Evolutionary conservation across 1,284 basidiomycete species (phyloP).

Genomic region (Melampsora abietis-canadensis): DNA sequence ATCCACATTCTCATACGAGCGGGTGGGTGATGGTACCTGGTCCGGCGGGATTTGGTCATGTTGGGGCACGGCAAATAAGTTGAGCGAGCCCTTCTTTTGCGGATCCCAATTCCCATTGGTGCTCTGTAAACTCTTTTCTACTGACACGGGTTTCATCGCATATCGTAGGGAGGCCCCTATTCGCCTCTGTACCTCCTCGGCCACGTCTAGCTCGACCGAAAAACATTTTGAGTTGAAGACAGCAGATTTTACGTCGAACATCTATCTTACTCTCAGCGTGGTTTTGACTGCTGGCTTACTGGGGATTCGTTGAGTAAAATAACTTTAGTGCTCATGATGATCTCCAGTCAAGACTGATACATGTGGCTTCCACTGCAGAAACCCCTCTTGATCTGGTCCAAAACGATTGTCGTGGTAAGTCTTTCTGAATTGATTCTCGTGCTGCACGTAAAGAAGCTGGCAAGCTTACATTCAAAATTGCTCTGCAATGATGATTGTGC

Average conservation of each 20-base stretch:
- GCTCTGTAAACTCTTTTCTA: not conserved
- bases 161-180: constrained; percentile 24
- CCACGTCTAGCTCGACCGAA: not conserved
- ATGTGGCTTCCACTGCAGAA: not conserved
- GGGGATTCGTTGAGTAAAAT: constrained; percentile 24
- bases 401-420: constrained; percentile 33
- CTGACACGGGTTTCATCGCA: not conserved
- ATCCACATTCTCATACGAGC: constrained; percentile 41
- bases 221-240: constrained; percentile 39
- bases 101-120: not conserved
- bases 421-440: not conserved
- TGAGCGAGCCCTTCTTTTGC: not conserved
- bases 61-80: constrained; percentile 40
- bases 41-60: constrained; percentile 21
- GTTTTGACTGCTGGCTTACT: constrained; percentile 38
- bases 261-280: constrained; percentile 35
- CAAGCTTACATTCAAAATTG: not conserved
- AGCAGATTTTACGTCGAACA: constrained; percentile 27
- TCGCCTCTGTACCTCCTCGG: constrained; percentile 33
- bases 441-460: not conserved
- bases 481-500: not conserved
- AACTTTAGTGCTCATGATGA: not conserved
- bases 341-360: not conserved
- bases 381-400: constrained; percentile 33
- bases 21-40: constrained; percentile 8